Conservation (phyloP, 2,329 filamentous ascomycete species). For the Teratosphaeriaceae sp. region DNA sequence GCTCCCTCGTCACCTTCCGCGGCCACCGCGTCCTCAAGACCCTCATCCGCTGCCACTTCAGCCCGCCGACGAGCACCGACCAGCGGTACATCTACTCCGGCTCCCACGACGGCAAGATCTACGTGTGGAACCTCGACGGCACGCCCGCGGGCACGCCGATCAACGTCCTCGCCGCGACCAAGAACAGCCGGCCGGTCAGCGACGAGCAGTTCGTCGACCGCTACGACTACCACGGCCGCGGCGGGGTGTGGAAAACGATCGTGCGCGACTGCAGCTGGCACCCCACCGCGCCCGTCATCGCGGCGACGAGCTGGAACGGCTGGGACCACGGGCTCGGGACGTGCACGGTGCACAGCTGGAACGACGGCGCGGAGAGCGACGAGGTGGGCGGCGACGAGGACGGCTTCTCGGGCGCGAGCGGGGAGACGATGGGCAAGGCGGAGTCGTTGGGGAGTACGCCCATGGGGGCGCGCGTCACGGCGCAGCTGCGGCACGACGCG, state of each 20-base stretch:
- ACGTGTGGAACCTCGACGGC: constrained; percentile 89
- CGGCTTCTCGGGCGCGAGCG: constrained; percentile 11
- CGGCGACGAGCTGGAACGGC: constrained; percentile 80
- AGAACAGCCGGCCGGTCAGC: constrained; percentile 51
- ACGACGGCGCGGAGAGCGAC: constrained; percentile 50
- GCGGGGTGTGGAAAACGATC: constrained; percentile 63
- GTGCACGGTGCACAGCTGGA: constrained; percentile 72
- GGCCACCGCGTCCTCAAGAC: constrained; percentile 86
- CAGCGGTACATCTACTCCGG: constrained; percentile 91
- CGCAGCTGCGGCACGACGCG: constrained; percentile 46
- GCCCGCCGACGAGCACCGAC: constrained; percentile 76
- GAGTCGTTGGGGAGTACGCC: constrained; percentile 21
- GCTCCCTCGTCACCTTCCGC: constrained; percentile 86
- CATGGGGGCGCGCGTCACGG: constrained; percentile 56
- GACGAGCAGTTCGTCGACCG: constrained; percentile 48
- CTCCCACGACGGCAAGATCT: constrained; percentile 84
- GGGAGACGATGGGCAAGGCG: constrained; percentile 26
- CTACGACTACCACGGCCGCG: constrained; percentile 52
- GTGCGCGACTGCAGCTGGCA: constrained; percentile 90
- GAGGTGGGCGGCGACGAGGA: constrained; percentile 52
- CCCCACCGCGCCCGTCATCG: constrained; percentile 73
- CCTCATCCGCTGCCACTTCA: constrained; percentile 92
- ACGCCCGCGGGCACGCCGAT: constrained; percentile 66
- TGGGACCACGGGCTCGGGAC: constrained; percentile 69
- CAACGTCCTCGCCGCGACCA: constrained; percentile 67